Evolutionary conservation across 805 yeast genomes (phyloP), one percentile per base, ranked within the genome.

Genomic region (Metschnikowia similis): DNA sequence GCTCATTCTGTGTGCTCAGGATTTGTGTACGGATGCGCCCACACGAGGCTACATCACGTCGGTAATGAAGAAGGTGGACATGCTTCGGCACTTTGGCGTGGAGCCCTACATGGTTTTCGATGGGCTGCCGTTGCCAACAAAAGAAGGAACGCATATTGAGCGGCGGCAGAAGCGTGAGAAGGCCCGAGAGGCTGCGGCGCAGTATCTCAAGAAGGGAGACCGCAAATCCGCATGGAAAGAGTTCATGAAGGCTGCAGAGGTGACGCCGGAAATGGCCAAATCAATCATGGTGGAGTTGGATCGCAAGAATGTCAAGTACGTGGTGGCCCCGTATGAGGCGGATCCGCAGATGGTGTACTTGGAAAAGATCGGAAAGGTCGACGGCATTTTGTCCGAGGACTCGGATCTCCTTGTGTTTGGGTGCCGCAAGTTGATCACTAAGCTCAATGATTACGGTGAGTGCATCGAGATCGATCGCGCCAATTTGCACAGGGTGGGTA

Each of bases 321-420:
- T 94, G 7, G 99, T 94, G 8, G 98, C 99, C 0, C 99, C 99
- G 0, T 94, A 89, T 64, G 99, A 94, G 69, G 99, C 99, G 0
- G 99, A 94, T 65, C 86, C 99, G 0, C 99, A 94, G 66, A 81
- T 94, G 86, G 98, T 91, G 8, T 89, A 84, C 60, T 74, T 94
- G 39, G 98, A 92, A 63, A 80, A 81, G 51, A 55, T 68, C 0
- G 92, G 92, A 0, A 47, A 82, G 0, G 92, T 89, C 6, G 85
- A 89, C 53, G 98, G 92, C 0, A 87, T 94, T 5, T 75, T 94
- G 8, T 85, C 96, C 38, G 99, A 94, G 62, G 99, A 94, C 64
- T 90, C 97, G 0, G 99, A 94, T 69, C 73, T 94, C 56, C 71
- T 94, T 21, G 77, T 94, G 1, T 94, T 92, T 72, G 99, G 99